Evolutionary conservation across 2,329 filamentous ascomycete genomes (phyloP), one percentile per base, ranked within the genome.

Genomic region (Sordariomycetes sp.): DNA sequence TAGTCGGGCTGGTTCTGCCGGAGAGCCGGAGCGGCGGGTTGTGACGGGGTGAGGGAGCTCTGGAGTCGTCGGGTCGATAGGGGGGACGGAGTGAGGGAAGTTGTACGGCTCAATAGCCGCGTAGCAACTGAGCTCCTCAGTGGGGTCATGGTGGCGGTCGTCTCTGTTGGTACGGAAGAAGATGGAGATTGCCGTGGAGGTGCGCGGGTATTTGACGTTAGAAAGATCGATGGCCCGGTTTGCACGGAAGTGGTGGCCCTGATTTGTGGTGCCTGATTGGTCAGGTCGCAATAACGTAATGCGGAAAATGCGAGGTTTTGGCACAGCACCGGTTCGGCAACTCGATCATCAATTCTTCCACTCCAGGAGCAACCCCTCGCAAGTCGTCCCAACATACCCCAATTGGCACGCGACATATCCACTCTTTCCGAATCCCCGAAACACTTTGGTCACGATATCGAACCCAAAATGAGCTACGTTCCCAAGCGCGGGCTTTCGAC

Each of bases 401-500:
- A 56, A 50, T 48, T 55, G 25, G 36, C 25, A 34, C 42, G 24
- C 42, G 54, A 32, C 28, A 32, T 24, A 22, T 20, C 32, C 17
- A 34, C 20, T 45, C 36, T 22, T 20, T n/a, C 39, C n/a, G 42
- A 56, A 28, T 48, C 32, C 25, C 12, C 42, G 5, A 35, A 24
- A 17, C 25, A 12, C 45, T 22, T 50, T 48, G 32, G 42, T 20
- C 10, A 32, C 24, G 15, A 17, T n/a, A 10, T 12, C 25, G n/a
- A 51, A 50, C 36, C 56, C 36, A 61, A 54, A 52, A 96, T 96
- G 91, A 96, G 90, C 82, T 94, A 85, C 84, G 81, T 95, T 70
- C 83, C 85, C 70, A 89, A 88, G 77, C 86, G 91, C 78, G 88
- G 84, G 81, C 87, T 96, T 71, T 97, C 94, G 72, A 96, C 95